Evolutionary conservation across 768 basidiomycete species (phyloP).

Genomic region (Naematelia encephala): DNA sequence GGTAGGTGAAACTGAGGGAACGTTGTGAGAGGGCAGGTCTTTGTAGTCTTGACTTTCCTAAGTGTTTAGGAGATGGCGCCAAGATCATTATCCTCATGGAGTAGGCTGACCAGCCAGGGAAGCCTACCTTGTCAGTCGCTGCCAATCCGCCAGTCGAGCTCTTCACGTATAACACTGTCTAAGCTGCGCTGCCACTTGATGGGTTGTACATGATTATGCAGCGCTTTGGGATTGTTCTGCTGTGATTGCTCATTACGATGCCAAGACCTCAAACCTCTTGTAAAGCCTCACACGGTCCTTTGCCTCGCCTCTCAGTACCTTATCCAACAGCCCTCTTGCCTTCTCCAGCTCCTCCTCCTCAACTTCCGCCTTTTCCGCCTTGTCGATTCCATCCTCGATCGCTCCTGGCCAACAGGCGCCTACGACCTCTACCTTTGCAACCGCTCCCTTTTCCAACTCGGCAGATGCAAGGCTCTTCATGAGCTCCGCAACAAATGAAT

Average conservation of each 20-base stretch:
- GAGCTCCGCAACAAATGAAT: not conserved
- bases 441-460: not conserved
- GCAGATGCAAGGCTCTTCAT: not conserved
- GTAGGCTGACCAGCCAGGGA: no score
- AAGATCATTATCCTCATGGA: no score
- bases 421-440: not conserved
- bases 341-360: not conserved
- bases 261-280: not conserved
- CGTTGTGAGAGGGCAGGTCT: no score
- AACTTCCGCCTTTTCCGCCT: not conserved
- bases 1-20: no score
- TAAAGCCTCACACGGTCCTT: not conserved
- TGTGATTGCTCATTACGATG: not conserved
- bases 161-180: no score
- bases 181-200: no score
- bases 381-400: not conserved
- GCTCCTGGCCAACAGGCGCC: not conserved
- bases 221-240: no score
- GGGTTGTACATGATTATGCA: no score
- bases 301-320: not conserved
- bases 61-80: no score
- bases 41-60: no score
- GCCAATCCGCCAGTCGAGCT: no score
- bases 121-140: no score
- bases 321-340: not conserved